phyloP scores from a whole-genome alignment of 495 filamentous ascomycete genomes.

The Rhizodiscina lignyota region DNA sequence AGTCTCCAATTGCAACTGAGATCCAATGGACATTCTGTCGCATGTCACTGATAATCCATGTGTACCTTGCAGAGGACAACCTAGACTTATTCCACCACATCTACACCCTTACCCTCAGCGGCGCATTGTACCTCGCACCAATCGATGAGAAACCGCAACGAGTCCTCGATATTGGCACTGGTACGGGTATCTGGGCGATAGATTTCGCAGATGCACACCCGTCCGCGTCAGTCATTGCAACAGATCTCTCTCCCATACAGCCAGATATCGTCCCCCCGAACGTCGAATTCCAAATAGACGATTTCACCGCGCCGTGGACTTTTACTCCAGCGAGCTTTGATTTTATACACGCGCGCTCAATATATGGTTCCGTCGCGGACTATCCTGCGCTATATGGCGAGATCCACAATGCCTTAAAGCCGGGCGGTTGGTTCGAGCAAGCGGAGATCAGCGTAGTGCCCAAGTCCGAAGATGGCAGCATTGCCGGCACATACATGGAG shows the following conservation, averaged over 20 bases:
- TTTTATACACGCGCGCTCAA: constrained; percentile 36
- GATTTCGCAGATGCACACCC: neutral
- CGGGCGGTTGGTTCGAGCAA: constrained; percentile 39
- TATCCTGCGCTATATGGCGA: constrained; percentile 14
- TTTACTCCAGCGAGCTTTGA: constrained; percentile 30
- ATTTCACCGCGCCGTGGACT: constrained; percentile 28
- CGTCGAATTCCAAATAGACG: constrained; percentile 35
- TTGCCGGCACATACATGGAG: constrained; percentile 16
- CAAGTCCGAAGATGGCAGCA: constrained; percentile 27
- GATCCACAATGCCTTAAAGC: constrained; percentile 14
- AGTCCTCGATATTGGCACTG: constrained; percentile 53
- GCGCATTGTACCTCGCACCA: constrained; percentile 43
- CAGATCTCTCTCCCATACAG: constrained; percentile 4
- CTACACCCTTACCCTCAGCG: constrained; percentile 32
- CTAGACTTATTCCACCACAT: constrained; percentile 34
- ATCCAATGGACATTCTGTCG: too few species aligned
- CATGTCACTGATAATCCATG: too few species aligned
- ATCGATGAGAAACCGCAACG: constrained; percentile 36
- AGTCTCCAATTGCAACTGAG: too few species aligned
- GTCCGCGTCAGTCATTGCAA: constrained; percentile 11
- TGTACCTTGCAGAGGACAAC: constrained; percentile 20
- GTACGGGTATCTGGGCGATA: constrained; percentile 22
- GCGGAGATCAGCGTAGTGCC: constrained; percentile 20
- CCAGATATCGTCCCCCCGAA: constrained; percentile 26
- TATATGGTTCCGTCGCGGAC: constrained; percentile 32